Base-by-base conservation (phyloP, 345 rosid genomes). In the Rhizophora mangle region DNA sequence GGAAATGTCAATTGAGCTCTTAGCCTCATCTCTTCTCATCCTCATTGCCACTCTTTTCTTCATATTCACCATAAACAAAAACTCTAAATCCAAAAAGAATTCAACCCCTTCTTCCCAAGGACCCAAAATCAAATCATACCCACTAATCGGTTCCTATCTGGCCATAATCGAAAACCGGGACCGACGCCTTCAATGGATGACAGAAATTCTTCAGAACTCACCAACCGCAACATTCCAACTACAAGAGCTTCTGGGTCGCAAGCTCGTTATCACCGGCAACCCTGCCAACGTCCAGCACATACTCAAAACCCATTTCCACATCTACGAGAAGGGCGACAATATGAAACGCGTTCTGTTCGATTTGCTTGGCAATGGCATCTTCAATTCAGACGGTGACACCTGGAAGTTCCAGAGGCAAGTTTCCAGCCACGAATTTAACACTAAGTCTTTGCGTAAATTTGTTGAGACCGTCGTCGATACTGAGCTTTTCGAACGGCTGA, bases 291-390 rank as follows among this genome's bases (percentile, higher is more conserved):
- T 91, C 63, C 82, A 82, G 69, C 88, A 80, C 64, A 80, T 89
- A 0, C 89, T 89, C 77, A 89, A 89, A 71, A 81, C 90, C 11
- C 76, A 78, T 9, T 88, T 92, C 82, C 67, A 69, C 8, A 52
- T 65, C 67, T 88, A 85, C 79, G 82, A 76, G 0, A 92, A 88
- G 81, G 95, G 92, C 2, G 71, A 52, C 1, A 32, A 56, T 7
- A 65, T 74, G 8, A 74, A 60, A 15, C 13, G 43, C 3, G 2
- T 43, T 27, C 84, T 88, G 3, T 80, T 63, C 3, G 93, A 88
- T 81, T 75, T 93, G 60, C 91, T 90, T 1, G 90, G 98, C n/a
- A 64, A 79, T 4, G 96, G 98, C 7, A 88, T 90, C 66, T 90
- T 92, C 67, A 89, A 86, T 67, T 72, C 76, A 1, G 86, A 92